Base-by-base conservation (phyloP, 2,329 filamentous ascomycete genomes). In the Fusarium verticillioides region DNA sequence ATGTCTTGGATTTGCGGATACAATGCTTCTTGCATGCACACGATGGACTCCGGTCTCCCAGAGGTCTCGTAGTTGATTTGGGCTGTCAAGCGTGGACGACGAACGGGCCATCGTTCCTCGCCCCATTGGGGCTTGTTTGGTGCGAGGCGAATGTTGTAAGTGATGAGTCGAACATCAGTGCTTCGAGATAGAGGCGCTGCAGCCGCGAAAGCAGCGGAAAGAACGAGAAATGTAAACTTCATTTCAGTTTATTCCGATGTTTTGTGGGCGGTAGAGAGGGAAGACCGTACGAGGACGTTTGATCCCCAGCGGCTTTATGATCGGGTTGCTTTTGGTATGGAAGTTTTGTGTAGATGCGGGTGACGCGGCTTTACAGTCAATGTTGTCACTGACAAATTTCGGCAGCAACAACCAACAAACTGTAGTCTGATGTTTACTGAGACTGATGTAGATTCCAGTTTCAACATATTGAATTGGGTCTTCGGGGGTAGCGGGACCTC, bases 11-110 rank as follows among this genome's bases (percentile, higher is more conserved):
- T 83, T 75, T 93, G 92, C 7, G 79, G 76, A 74, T 89, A 83
- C 9, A 92, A 85, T 12, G 89, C 91, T 83, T 93, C 91, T 79
- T 93, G 92, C 30, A 93, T 84, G 69, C 91, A 92, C 58, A 93
- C 82, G 66, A 94, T 87, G 2, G 85, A 79, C 7, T 81, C 81
- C 1, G 83, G 80, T 16, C 85, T 83, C 60, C 84, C 82, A 0
- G 84, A 78, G 1, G 87, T 85, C 67, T 87, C 82, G 75, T 86
- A 87, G 49, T 83, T 81, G 4, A 92, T 81, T 75, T 89, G 85
- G 19, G 85, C 83, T 68, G 87, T 82, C 12, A 92, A 82, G 40
- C 84, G 82, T 4, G 87, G 85, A 37, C 84, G 83, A 21, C 91
- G 88, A 50, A 85, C 79, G 12, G 81, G 70, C 91, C 91, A 93